phyloP scores from a whole-genome alignment of 139 green algal genomes.

The Pycnococcus provasolii region DNA sequence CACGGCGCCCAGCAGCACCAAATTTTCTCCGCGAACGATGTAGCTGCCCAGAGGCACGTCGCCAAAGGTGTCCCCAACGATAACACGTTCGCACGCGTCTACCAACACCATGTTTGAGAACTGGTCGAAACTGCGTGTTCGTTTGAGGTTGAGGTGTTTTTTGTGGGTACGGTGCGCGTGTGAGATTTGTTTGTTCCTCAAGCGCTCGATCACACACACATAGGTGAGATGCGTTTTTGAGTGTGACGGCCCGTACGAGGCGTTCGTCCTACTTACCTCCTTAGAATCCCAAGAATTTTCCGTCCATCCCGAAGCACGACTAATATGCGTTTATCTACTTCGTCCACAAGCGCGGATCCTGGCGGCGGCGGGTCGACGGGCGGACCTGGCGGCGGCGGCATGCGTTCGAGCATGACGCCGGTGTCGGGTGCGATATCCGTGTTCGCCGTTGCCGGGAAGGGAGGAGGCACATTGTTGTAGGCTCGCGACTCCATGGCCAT shows the following conservation, averaged over 20 bases:
- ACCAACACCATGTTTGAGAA: conserved; percentile 61
- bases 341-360: no score
- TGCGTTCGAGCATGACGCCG: no score
- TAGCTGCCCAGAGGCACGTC: conserved; percentile 67
- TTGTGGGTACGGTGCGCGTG: no score
- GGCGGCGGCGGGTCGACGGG: not conserved
- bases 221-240: not conserved
- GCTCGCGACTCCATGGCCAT: no score
- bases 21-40: conserved; percentile 72
- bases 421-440: no score
- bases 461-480: no score
- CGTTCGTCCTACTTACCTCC: not conserved
- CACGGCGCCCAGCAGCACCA: conserved; percentile 71
- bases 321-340: not conserved
- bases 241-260: conserved; percentile 4
- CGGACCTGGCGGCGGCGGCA: no score
- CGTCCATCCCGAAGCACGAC: conserved; percentile 9
- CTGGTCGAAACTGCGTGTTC: not conserved
- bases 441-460: no score
- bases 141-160: not conserved
- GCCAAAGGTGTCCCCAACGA: conserved; percentile 53
- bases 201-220: not conserved
- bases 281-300: conserved; percentile 19
- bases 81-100: conserved; percentile 56
- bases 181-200: no score